Percentiles rank a stretch among this genome's conserved stretches.
phyloP scores from a whole-genome alignment of 2,329 filamentous ascomycete genomes.

The Colletotrichum magnum region DNA sequence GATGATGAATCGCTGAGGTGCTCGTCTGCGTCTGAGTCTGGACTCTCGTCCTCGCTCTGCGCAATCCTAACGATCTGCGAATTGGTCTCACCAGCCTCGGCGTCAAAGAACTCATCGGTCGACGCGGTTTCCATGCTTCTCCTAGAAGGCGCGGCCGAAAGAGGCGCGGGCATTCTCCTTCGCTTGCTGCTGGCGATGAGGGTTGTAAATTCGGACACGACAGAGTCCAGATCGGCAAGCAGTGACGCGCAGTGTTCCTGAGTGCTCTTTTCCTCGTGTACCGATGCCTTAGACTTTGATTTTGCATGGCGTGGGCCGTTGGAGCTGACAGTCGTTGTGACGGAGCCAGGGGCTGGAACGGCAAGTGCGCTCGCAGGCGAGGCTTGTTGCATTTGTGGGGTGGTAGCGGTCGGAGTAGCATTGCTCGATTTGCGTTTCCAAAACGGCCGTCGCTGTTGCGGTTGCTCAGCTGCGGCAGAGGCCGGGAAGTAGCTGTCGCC shows the following conservation, averaged over 20 bases:
- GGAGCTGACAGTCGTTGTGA: slow-evolving; percentile 48
- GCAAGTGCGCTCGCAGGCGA: slow-evolving; percentile 56
- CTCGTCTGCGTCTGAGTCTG: slow-evolving; percentile 69
- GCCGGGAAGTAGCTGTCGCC: slow-evolving; percentile 68
- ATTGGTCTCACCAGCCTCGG: slow-evolving; percentile 74
- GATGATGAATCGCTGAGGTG: slow-evolving; percentile 70
- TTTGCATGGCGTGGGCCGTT: slow-evolving; percentile 51
- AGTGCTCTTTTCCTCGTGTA: slow-evolving; percentile 74
- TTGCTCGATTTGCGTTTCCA: slow-evolving; percentile 91
- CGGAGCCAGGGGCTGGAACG: slow-evolving; percentile 58
- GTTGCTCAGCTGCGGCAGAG: slow-evolving; percentile 67
- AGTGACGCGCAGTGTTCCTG: slow-evolving; percentile 88
- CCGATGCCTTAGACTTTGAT: slow-evolving; percentile 53
- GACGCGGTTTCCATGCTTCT: slow-evolving; percentile 85
- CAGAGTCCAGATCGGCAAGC: slow-evolving; percentile 86
- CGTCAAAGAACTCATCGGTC: slow-evolving; percentile 96
- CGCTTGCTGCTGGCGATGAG: slow-evolving; percentile 86
- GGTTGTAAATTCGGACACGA: slow-evolving; percentile 84
- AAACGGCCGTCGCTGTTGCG: slow-evolving; percentile 72
- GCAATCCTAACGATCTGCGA: slow-evolving; percentile 82
- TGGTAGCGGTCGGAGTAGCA: slow-evolving; percentile 65
- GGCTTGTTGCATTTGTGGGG: slow-evolving; percentile 56
- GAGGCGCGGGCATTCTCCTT: slow-evolving; percentile 72
- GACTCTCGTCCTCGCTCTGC: slow-evolving; percentile 77
- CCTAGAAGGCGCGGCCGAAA: slow-evolving; percentile 59